phyloP scores from a whole-genome alignment of 345 rosid species.

The Balakata baccata region DNA sequence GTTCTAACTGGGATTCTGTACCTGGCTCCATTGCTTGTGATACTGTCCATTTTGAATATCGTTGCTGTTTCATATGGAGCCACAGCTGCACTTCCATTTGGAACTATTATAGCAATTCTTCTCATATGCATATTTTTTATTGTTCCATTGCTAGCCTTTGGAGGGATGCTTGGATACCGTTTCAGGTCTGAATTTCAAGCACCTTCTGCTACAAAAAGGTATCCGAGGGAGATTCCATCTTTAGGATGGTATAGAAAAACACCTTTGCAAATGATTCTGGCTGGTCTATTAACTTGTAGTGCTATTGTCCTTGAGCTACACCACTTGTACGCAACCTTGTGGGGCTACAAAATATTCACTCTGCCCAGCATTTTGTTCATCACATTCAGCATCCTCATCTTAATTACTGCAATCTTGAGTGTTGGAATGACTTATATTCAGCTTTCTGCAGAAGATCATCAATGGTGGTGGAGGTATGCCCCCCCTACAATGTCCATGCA shows the following conservation, averaged over 20 bases:
- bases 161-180: slow-evolving; percentile 58
- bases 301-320: slow-evolving; percentile 67
- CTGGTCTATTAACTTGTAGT: slow-evolving; percentile 69
- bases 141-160: slow-evolving; percentile 66
- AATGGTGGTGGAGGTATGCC: slow-evolving; percentile 97
- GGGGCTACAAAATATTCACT: slow-evolving; percentile 73
- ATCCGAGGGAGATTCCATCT: slow-evolving; percentile 57
- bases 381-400: slow-evolving; percentile 50
- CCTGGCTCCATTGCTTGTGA: slow-evolving; percentile 50
- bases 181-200: slow-evolving; percentile 60
- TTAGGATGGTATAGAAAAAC: slow-evolving; percentile 61
- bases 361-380: slow-evolving; percentile 56
- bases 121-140: slow-evolving; percentile 43
- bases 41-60: slow-evolving; percentile 50
- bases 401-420: slow-evolving; percentile 55
- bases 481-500: slow-evolving; percentile 8
- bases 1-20: slow-evolving; percentile 59
- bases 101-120: slow-evolving; percentile 61
- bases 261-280: slow-evolving; percentile 64
- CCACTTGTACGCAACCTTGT: slow-evolving; percentile 59
- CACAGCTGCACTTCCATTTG: slow-evolving; percentile 76
- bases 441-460: slow-evolving; percentile 74
- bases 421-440: slow-evolving; percentile 75
- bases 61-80: slow-evolving; percentile 65
- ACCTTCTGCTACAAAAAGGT: slow-evolving; percentile 52